A percentile compares a stretch with the other conserved stretches of the same genome.
These are phyloP conservation scores for Fusarium guadeloupense DNA, from an alignment of 2,329 filamentous ascomycete genomes.

Conservation along the genomic window DNA sequence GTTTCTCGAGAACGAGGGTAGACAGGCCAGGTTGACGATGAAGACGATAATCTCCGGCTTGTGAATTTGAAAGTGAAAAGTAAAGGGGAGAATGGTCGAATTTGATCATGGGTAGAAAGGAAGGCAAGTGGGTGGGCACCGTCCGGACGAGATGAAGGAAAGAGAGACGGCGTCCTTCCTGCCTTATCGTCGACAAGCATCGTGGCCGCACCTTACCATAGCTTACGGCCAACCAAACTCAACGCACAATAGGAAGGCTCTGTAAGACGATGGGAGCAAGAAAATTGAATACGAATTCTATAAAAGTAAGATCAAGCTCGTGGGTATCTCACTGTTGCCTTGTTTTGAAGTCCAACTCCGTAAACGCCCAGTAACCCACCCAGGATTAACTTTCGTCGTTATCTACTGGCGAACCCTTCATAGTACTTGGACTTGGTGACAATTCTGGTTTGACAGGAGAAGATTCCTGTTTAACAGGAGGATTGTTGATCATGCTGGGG, in stretches of 20 bases:
- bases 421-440: not conserved
- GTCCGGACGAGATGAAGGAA: not conserved
- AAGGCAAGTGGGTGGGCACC: not conserved
- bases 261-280: not conserved
- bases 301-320: slow-evolving; percentile 4
- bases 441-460: not conserved
- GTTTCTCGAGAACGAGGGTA: not conserved
- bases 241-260: not conserved
- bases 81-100: not conserved
- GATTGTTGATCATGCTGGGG: not conserved
- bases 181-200: not conserved
- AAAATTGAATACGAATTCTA: not conserved
- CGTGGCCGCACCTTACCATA: not conserved
- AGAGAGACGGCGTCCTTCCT: not conserved
- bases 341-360: slow-evolving; percentile 5
- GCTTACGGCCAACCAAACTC: not conserved
- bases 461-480: no score
- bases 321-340: slow-evolving; percentile 28
- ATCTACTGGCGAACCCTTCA: not conserved
- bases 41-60: not conserved
- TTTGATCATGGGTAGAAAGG: not conserved
- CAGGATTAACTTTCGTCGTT: not conserved
- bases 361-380: slow-evolving; percentile 6
- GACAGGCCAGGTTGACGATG: not conserved
- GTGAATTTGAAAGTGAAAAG: not conserved